Base-by-base conservation (phyloP, 805 yeast genomes). In the Ogataea nakhonphanomensis region DNA sequence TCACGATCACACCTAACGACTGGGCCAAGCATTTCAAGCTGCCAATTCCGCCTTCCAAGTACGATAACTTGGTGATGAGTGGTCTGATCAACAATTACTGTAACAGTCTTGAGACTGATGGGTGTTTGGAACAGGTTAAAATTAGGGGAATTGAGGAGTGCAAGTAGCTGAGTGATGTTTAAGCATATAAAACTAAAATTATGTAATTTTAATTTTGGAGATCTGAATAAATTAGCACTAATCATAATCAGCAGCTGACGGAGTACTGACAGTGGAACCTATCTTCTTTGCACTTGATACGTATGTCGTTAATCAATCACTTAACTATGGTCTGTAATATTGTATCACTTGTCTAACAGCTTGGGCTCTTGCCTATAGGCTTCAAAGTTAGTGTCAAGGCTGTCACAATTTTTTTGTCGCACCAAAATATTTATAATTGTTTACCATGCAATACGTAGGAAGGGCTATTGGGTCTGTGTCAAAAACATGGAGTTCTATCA, bases 401-500 rank as follows among this genome's bases (percentile, higher is more conserved):
- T 17, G 20, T 17, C 20, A 17, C 20, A 17, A 4, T 17, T 17
- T 17, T 17, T 17, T 17, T 17, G 20, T 17, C 20, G 20, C 20
- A 32, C 14, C 11, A 17, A 30, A 30, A 30, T 12, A 30, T 30
- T 27, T 30, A 30, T 30, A 11, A 17, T 17, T 30, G 27, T n/a
- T 38, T 33, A 25, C 28, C 33, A 91, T 91, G 98, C 98, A 91
- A 65, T 91, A 89, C 80, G 93, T 91, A 49, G 97, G 96, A 12
- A 76, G 95, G 58, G 97, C 96, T 13, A 81, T 95, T 44, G 97
- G 88, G 24, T 84, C 95, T 26, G 95, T 93, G 7, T 90, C 96
- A 43, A 89, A 89, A 62, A 93, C 96, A 35, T 91, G 97, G 98
- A 88, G 89, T 50, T 87, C 97, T 21, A 79, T 93, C 50, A 93